Evolutionary conservation across 805 yeast genomes (phyloP).

Genomic region (Wickerhamiella parazyma): DNA sequence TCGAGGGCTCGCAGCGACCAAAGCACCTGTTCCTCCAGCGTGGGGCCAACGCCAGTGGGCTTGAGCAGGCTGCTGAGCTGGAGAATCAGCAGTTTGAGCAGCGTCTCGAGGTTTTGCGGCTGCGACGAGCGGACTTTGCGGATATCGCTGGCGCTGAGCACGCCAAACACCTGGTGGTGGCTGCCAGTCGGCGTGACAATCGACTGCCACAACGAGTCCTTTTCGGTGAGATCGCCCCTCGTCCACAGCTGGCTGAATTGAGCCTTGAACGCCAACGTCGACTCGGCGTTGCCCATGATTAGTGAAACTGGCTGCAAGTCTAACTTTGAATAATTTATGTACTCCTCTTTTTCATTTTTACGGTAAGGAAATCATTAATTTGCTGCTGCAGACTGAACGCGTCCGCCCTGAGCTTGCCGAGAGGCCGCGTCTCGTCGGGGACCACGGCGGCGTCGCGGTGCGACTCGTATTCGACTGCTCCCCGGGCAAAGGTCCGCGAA

Average conservation of each 20-base stretch:
- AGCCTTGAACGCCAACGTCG: slow-evolving; percentile 44
- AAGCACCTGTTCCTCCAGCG: slow-evolving; percentile 30
- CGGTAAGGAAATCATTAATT: slow-evolving; percentile 17
- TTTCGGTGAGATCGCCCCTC: slow-evolving; percentile 23
- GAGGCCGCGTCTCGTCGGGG: slow-evolving; percentile 13
- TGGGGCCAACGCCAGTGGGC: slow-evolving; percentile 20
- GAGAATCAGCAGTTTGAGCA: slow-evolving; percentile 33
- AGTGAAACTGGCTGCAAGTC: background rate
- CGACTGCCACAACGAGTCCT: slow-evolving; percentile 26
- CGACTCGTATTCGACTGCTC: slow-evolving; percentile 9
- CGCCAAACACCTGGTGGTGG: slow-evolving; percentile 43
- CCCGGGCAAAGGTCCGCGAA: slow-evolving; percentile 10
- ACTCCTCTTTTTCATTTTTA: slow-evolving; percentile 11
- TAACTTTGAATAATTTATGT: background rate
- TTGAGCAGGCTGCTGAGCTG: slow-evolving; percentile 25
- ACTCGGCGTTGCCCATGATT: slow-evolving; percentile 62
- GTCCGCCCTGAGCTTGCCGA: slow-evolving; percentile 16
- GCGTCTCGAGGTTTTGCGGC: slow-evolving; percentile 39
- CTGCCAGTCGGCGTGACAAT: slow-evolving; percentile 38
- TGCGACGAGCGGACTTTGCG: slow-evolving; percentile 46
- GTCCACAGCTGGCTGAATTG: slow-evolving; percentile 41
- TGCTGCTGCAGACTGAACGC: slow-evolving; percentile 18
- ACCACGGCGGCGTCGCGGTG: slow-evolving; percentile 15
- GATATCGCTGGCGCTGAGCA: slow-evolving; percentile 45
- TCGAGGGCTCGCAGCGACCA: slow-evolving; percentile 55